Base-by-base conservation (phyloP, 1,284 basidiomycete genomes). In the Ustilago bromivora region DNA sequence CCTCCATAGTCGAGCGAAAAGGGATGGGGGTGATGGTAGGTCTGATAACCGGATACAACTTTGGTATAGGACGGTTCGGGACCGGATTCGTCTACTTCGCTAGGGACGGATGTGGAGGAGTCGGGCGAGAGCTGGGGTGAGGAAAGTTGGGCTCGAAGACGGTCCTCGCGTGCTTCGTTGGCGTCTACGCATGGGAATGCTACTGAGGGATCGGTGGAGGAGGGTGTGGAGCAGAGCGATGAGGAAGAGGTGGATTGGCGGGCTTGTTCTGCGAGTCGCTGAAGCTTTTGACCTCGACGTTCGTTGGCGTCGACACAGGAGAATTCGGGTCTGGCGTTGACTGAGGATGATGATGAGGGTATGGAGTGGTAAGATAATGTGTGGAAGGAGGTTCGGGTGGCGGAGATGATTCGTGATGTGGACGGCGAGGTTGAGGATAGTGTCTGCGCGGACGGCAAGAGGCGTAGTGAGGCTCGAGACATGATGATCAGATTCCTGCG, bases 1-100 rank as follows among this genome's bases (percentile, higher is more conserved):
- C 89, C 86, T 0, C 91, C 88, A 55, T 89, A 89, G 87, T 98
- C 98, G 13, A 99, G 90, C 0, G 90, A 89, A 32, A 98, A 89
- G 0, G 92, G 90, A 1, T 87, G 80, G 0, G 87, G 36, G 64
- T 87, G 82, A 65, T 84, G 71, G 80, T 82, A 88, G 31, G 81
- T 51, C 53, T 85, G 56, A 71, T 88, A 88, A 9, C 87, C 87
- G 3, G 82, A 83, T 1, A 87, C 84, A n/a, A 87, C 81, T 54
- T 87, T 87, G 38, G 85, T 81, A 70, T 88, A 88, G 1, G 86
- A 85, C 0, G 88, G 88, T 69, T 88, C 88, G 6, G 88, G 87
- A 0, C 87, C 87, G 1, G 78, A 74, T 31, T 78, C 75, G 43
- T 76, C 76, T 1, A 69, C 66, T 34, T 74, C 64, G 40, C 34